These are phyloP conservation scores for Sarocladiaceae sp. DNA, from an alignment of 2,329 filamentous ascomycete species.

Conservation along the genomic window DNA sequence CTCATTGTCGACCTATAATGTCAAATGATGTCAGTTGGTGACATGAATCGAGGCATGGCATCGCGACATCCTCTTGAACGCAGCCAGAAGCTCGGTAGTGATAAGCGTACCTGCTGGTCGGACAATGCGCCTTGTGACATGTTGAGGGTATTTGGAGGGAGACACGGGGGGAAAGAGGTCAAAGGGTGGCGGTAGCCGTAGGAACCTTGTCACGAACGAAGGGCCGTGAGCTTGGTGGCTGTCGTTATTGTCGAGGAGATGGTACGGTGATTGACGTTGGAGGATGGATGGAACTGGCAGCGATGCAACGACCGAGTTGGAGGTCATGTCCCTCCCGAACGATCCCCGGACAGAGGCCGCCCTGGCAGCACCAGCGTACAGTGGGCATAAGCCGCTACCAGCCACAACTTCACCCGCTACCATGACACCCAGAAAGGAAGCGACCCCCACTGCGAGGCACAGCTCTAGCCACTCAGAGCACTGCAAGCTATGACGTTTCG, in stretches of 20 bases:
- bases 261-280: background rate
- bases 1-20: conserved; percentile 80
- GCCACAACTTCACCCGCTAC: conserved; percentile 2
- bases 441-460: background rate
- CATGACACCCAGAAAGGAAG: background rate
- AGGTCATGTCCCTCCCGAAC: conserved; percentile 6
- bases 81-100: background rate
- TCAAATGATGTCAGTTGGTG: background rate
- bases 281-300: background rate
- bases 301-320: conserved; percentile 4
- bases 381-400: background rate
- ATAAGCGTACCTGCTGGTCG: conserved; percentile 76
- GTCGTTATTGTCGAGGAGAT: background rate
- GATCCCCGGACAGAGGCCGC: conserved; percentile 7
- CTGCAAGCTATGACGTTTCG: conserved; percentile 3
- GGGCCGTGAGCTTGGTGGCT: background rate
- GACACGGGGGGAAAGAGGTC: conserved; percentile 9
- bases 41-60: background rate
- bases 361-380: background rate
- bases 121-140: conserved; percentile 98
- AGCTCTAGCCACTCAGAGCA: conserved; percentile 5
- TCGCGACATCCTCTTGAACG: conserved; percentile 15
- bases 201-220: no score
- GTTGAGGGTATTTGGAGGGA: conserved; percentile 36
- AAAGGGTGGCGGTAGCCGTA: background rate